Base-by-base conservation (phyloP, 306 rosid species). In the Sechiopsis laciniata region DNA sequence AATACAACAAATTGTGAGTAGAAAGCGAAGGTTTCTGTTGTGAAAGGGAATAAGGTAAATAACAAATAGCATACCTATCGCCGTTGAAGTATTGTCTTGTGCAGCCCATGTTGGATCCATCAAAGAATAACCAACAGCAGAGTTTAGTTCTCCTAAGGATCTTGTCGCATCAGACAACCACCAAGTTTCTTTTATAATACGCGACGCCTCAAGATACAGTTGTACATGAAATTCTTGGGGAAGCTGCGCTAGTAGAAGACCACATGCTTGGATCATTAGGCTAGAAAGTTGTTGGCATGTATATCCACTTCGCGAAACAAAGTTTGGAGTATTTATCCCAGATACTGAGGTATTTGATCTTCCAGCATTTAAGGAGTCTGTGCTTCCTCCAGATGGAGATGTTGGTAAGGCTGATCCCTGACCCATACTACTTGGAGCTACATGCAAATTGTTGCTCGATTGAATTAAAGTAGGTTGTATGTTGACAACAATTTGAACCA, bases 101-200 rank as follows among this genome's bases (percentile, higher is more conserved):
- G 99, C 96, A 61, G 99, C 99, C 99, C 99, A 91, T 29, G 96
- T 85, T 77, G 99, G 97, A 89, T 90, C 99, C 82, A 94, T 86
- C 88, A 94, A 87, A 72, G 99, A 91, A 82, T 94, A 94, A 74
- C 97, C 97, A 68, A 90, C 95, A 52, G 99, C 99, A 52, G 99
- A 94, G 83, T 94, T 94, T 75, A 91, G 83, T 84, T 91, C 99
- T 60, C 83, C 87, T 19, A 82, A 80, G 12, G 95, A 86, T 79
- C 92, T 81, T 75, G 86, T 94, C 37, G 86, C 79, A 84, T 94
- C 99, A 24, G 89, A 66, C 76, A 94, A 91, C 99, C 99, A 94
- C 97, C 99, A 94, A 45, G 84, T 94, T 85, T 94, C 99, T 79
- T 91, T 94, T 81, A 91, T 91, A 76, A 91, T 85, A 42, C 95